Evolutionary conservation across 2,329 filamentous ascomycete genomes (phyloP), one percentile per base, ranked within the genome.

Genomic region (Metarhizium anisopliae): DNA sequence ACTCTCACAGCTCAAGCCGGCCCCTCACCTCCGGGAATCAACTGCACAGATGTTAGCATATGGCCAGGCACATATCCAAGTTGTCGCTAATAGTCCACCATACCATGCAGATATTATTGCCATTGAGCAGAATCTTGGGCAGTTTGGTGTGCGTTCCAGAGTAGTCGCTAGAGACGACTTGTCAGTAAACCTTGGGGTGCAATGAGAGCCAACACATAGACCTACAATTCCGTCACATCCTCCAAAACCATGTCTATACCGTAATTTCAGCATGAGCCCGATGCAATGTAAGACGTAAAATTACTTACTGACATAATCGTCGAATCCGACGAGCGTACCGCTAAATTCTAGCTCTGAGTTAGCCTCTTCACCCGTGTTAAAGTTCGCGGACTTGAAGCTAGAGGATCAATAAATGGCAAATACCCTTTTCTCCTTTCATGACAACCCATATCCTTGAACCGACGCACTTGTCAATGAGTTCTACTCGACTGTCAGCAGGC

Each of bases 21-120:
- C 4, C 87, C 87, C 69, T 90, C 87, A 52, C 87, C 87, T 63
- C 87, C 87, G 3, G 87, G 87, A 66, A 90, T 90, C 71, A 91
- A 78, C 87, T 91, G n/a, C 4, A 60, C 18, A 6, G 1, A 13
- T 8, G 45, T 49, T 18, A 49, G 45, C 45, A 29, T 2, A 30
- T 5, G 42, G 1, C 18, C n/a, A 4, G 13, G 4, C 42, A 20
- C 42, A 20, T 20, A 30, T 30, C 5, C 13, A 18, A 49, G 16
- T 30, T 20, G 45, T 65, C 20, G 8, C n/a, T 20, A 68, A 58
- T 8, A 42, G 36, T 11, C 13, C 11, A 16, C 63, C 79, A 55
- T 81, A 96, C 94, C 94, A 99, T 99, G 88, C 93, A 97, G 61
- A 99, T 90, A 67, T 97, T 97, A 76, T 99, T 99, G 56, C 94